phyloP scores from a whole-genome alignment of 345 rosid genomes.

The Combretum micranthum region DNA sequence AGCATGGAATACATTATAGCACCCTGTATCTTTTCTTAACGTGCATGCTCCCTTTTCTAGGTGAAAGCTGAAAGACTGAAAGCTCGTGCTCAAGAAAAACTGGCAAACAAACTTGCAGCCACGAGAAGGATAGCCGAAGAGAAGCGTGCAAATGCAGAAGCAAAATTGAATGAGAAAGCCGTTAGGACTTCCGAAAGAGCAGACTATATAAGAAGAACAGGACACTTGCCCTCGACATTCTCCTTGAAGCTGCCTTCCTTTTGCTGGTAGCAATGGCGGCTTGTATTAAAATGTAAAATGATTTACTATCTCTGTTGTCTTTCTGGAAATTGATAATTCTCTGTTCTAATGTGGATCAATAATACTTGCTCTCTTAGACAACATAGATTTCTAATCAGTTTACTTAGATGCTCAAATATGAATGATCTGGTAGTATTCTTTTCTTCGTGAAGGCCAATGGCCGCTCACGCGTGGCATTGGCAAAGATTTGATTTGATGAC shows the following conservation, averaged over 20 bases:
- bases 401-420: no score
- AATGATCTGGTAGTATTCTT: no score
- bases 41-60: conserved; percentile 16
- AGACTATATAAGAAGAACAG: conserved; percentile 79
- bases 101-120: conserved; percentile 60
- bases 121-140: conserved; percentile 78
- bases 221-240: conserved; percentile 70
- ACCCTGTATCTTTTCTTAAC: background rate
- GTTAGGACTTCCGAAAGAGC: conserved; percentile 68
- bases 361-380: no score
- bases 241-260: conserved; percentile 67
- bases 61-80: conserved; percentile 80
- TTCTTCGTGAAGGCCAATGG: no score
- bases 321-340: background rate
- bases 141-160: conserved; percentile 81
- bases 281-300: background rate
- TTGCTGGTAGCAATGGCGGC: conserved; percentile 52
- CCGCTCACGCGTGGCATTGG: no score
- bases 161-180: conserved; percentile 66
- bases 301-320: background rate
- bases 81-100: conserved; percentile 77
- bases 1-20: background rate
- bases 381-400: no score
- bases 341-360: no score
- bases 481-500: no score